These are phyloP conservation scores for Lentinula detonsa DNA, from an alignment of 768 basidiomycete species.

Conservation along the genomic window DNA sequence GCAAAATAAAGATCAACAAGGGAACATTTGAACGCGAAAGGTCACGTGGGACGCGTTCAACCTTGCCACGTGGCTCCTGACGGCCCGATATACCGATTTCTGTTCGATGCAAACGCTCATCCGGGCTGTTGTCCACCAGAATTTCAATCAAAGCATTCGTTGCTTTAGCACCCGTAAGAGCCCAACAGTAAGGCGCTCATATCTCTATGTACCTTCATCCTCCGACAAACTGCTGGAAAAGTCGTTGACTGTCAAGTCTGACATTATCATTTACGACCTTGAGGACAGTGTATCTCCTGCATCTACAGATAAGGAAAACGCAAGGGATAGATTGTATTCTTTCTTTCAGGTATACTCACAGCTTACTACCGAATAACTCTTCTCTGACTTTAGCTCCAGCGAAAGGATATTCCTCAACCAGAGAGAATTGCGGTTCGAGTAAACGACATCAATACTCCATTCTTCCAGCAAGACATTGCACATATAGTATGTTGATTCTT, in stretches of 20 bases:
- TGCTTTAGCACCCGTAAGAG: not conserved
- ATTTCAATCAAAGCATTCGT: not conserved
- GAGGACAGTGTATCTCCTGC: constrained; percentile 81
- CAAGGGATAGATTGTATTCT: constrained; percentile 44
- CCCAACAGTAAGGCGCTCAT: constrained; percentile 45
- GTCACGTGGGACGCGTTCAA: constrained; percentile 4
- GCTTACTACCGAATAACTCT: not conserved
- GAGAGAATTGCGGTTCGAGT: constrained; percentile 64
- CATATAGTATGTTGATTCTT: constrained; percentile 39
- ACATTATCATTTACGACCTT: constrained; percentile 81
- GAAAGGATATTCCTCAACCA: constrained; percentile 32
- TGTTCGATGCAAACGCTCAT: not conserved
- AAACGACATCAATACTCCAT: constrained; percentile 60
- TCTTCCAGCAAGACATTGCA: constrained; percentile 59
- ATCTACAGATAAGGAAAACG: constrained; percentile 52
- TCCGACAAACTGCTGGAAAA: constrained; percentile 80
- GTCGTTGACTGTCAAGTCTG: constrained; percentile 42
- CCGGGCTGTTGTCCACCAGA: not conserved
- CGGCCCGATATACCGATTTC: not conserved
- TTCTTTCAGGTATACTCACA: constrained; percentile 47
- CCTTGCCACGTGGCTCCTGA: not conserved
- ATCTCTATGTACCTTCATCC: constrained; percentile 78
- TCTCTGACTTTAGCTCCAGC: constrained; percentile 7
- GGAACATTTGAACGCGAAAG: not conserved
- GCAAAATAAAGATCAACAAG: not conserved